Percentiles rank a stretch among this genome's conserved stretches.
These are phyloP conservation scores for Suhomyces canberraensis DNA, from an alignment of 805 yeast species.

Conservation along the genomic window DNA sequence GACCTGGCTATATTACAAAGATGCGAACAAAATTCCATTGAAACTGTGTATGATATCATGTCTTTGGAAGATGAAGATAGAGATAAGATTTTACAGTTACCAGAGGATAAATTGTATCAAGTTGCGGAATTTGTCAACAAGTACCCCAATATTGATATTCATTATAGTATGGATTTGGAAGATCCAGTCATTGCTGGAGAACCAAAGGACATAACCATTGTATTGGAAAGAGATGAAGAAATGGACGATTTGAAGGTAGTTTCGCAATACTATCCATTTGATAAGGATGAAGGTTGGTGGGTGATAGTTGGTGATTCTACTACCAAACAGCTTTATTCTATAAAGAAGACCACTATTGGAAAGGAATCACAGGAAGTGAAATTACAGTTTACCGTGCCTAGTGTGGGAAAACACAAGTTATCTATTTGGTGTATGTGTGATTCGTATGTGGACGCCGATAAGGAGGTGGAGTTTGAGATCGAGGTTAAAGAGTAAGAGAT, in stretches of 20 bases:
- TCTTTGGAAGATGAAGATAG: constrained; percentile 75
- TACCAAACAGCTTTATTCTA: constrained; percentile 63
- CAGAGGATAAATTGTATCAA: constrained; percentile 43
- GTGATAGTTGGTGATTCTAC: constrained; percentile 69
- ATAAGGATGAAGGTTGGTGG: constrained; percentile 82
- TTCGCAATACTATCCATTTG: constrained; percentile 55
- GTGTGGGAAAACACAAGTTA: constrained; percentile 57
- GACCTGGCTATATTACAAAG: constrained; percentile 47
- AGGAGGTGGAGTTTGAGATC: constrained; percentile 60
- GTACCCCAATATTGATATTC: constrained; percentile 80
- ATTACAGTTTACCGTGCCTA: constrained; percentile 56
- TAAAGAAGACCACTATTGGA: constrained; percentile 58
- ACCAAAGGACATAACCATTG: constrained; percentile 45
- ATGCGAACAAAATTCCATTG: constrained; percentile 54
- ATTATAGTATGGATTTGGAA: constrained; percentile 46
- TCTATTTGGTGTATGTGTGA: constrained; percentile 88
- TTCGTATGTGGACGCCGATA: constrained; percentile 89
- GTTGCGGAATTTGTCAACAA: constrained; percentile 88
- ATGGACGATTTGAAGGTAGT: constrained; percentile 61
- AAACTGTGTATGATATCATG: constrained; percentile 77
- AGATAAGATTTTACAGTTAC: constrained; percentile 55
- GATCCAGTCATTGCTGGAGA: constrained; percentile 47
- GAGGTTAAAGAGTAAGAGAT: constrained; percentile 28
- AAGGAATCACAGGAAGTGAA: constrained; percentile 51
- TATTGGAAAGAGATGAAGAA: constrained; percentile 71